Evolutionary conservation across 371 early-diverging fungal genomes (phyloP).

Genomic region (Capillidium heterosporum): DNA sequence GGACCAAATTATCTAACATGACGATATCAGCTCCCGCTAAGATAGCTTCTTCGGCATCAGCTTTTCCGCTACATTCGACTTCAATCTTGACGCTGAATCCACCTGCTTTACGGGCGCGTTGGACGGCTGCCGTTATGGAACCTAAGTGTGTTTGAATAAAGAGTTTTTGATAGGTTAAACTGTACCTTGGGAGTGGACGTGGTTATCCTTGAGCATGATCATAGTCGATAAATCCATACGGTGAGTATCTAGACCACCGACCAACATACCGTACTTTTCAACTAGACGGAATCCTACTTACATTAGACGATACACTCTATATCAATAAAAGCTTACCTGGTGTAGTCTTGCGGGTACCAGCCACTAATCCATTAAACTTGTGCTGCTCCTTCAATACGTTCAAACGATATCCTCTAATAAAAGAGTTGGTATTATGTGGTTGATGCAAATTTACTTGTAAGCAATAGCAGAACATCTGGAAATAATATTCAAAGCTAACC

Average conservation of each 20-base stretch:
- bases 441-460: conserved; percentile 26
- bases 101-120: conserved; percentile 55
- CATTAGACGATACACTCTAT: neutral
- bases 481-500: conserved; percentile 85
- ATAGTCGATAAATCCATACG: conserved; percentile 90
- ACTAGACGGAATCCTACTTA: conserved; percentile 74
- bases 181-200: conserved; percentile 79
- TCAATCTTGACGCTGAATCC: conserved; percentile 93
- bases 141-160: conserved; percentile 21
- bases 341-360: conserved; percentile 96
- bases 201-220: conserved; percentile 98
- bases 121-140: conserved; percentile 78
- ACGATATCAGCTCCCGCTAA: conserved; percentile 90
- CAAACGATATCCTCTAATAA: conserved; percentile 34
- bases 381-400: conserved; percentile 41
- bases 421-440: conserved; percentile 1
- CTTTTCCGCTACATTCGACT: conserved; percentile 82
- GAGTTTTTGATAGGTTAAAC: neutral
- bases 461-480: conserved; percentile 91
- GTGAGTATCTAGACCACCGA: conserved; percentile 92
- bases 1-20: conserved; percentile 74
- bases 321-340: conserved; percentile 38
- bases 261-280: conserved; percentile 93
- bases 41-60: conserved; percentile 93
- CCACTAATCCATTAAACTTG: conserved; percentile 72